Percentiles rank a stretch among this genome's conserved stretches.
phyloP scores from a whole-genome alignment of 768 basidiomycete genomes.

The Xerocomellus amylosporus region DNA sequence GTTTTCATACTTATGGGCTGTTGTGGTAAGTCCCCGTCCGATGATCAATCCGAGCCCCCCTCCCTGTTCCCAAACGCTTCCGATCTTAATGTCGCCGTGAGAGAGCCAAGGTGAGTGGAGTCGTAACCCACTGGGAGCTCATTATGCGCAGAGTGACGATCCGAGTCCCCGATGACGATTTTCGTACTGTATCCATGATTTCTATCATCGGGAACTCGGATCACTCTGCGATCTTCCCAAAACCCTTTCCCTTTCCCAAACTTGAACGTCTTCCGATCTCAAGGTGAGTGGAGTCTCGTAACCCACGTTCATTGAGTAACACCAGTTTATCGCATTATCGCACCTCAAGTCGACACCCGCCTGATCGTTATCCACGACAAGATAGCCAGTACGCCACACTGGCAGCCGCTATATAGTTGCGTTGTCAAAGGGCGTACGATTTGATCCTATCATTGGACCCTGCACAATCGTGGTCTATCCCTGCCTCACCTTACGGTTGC shows the following conservation, averaged over 20 bases:
- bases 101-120: constrained; percentile 1
- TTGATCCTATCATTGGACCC: constrained; percentile 20
- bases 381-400: constrained; percentile 7
- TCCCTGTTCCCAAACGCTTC: neutral
- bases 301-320: neutral
- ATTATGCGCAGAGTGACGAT: too few relatives aligned
- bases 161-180: too few relatives aligned
- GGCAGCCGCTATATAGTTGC: constrained; percentile 2
- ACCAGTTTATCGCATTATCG: neutral
- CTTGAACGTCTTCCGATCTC: neutral
- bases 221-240: constrained; percentile 1
- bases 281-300: constrained; percentile 1
- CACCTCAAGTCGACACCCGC: constrained; percentile 8
- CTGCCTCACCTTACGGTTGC: constrained; percentile 3
- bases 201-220: neutral
- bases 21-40: neutral
- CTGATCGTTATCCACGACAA: neutral
- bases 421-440: constrained; percentile 20
- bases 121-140: neutral
- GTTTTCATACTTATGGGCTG: neutral
- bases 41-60: neutral
- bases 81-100: neutral
- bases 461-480: constrained; percentile 11
- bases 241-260: neutral
- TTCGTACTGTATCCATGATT: neutral